Percentiles rank a stretch among this genome's conserved stretches.
Evolutionary conservation across 192 early-diverging fungal species (phyloP).

Genomic region (Backusella tuberculispora): DNA sequence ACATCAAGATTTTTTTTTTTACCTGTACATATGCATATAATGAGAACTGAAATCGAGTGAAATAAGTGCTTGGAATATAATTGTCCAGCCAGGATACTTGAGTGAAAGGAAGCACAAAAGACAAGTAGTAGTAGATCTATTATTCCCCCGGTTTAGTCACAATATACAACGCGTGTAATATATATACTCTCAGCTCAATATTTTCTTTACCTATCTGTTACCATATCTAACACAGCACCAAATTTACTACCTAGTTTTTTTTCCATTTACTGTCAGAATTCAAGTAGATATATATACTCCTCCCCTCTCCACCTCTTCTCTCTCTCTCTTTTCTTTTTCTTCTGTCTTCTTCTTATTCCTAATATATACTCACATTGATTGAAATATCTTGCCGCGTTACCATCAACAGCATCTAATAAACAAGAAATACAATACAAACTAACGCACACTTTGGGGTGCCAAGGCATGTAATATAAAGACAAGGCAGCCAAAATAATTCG

Average conservation of each 20-base stretch:
- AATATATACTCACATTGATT: slow-evolving; percentile 73
- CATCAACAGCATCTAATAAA: slow-evolving; percentile 93
- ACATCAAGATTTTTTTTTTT: slow-evolving; percentile 16
- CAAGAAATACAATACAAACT: slow-evolving; percentile 83
- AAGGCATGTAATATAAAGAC: slow-evolving; percentile 80
- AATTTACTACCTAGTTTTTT: slow-evolving; percentile 72
- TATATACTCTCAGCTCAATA: too few relatives aligned
- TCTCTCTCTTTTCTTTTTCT: not conserved
- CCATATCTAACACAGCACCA: slow-evolving; percentile 99
- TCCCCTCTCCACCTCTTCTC: too few relatives aligned
- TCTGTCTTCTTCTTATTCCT: not conserved
- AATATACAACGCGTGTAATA: too few relatives aligned
- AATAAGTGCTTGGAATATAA: slow-evolving; percentile 88
- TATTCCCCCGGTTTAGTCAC: too few relatives aligned
- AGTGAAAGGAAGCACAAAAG: slow-evolving; percentile 85
- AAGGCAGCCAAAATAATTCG: slow-evolving; percentile 78
- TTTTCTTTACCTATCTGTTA: slow-evolving; percentile 94
- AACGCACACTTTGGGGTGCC: slow-evolving; percentile 73
- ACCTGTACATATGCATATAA: slow-evolving; percentile 99
- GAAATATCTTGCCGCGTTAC: slow-evolving; percentile 89
- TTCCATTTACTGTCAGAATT: not conserved
- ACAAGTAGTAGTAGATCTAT: slow-evolving; percentile 87
- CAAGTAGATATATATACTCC: too few relatives aligned
- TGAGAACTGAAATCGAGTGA: slow-evolving; percentile 94
- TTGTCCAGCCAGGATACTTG: slow-evolving; percentile 64